A percentile compares a stretch with the other conserved stretches of the same genome.
Evolutionary conservation across 2,329 filamentous ascomycete species (phyloP).

Genomic region (Phialocephala subalpina): DNA sequence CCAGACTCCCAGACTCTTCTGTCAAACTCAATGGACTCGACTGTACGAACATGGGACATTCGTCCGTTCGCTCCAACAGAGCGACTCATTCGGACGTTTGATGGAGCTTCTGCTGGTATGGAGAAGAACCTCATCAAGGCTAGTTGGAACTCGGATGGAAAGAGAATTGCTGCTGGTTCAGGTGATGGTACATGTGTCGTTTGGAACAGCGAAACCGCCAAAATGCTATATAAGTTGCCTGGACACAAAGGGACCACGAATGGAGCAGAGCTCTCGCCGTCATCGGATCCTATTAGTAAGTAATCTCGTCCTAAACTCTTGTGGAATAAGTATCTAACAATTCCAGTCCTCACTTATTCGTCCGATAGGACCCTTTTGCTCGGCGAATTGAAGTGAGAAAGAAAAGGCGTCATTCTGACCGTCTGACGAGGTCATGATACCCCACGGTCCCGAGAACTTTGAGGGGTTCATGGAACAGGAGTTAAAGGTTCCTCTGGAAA

Average conservation of each 20-base stretch:
- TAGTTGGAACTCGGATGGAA: constrained; percentile 88
- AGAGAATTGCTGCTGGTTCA: constrained; percentile 87
- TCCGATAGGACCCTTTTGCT: constrained; percentile 88
- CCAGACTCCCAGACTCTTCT: constrained; percentile 90
- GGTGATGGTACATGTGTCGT: constrained; percentile 91
- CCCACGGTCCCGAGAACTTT: not conserved
- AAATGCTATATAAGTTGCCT: constrained; percentile 91
- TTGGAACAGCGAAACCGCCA: constrained; percentile 89
- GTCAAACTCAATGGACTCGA: constrained; percentile 93
- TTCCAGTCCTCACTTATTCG: constrained; percentile 82
- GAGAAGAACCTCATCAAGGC: constrained; percentile 93
- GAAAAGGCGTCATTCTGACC: no score
- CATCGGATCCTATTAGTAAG: constrained; percentile 87
- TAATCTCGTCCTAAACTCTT: constrained; percentile 39
- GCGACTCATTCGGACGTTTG: constrained; percentile 85
- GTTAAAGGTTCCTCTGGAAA: constrained; percentile 8
- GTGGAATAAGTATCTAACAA: constrained; percentile 30
- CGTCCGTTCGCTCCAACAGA: constrained; percentile 92
- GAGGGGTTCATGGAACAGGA: not conserved
- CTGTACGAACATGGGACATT: constrained; percentile 95
- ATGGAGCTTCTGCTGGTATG: constrained; percentile 85
- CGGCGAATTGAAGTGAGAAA: constrained; percentile 78
- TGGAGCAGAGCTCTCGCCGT: constrained; percentile 88
- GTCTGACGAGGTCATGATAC: not conserved
- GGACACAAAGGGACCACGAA: constrained; percentile 97